Percentiles rank a stretch among this genome's conserved stretches.
phyloP scores from a whole-genome alignment of 306 rosid genomes.

The Trichosanthes cucumerina region DNA sequence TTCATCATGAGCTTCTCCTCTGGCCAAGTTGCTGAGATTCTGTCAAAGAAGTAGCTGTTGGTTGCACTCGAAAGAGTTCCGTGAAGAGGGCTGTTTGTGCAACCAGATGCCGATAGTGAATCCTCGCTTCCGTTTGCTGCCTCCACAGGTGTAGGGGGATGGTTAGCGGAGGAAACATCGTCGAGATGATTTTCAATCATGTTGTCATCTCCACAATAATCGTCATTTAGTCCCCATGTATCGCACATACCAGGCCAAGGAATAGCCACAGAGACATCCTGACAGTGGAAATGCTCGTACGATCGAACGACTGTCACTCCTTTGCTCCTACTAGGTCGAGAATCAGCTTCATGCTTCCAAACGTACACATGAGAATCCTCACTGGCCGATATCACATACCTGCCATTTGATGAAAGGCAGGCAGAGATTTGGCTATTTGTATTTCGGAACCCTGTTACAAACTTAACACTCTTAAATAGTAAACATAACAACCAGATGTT shows the following conservation, averaged over 20 bases:
- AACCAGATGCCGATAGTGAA: conserved; percentile 39
- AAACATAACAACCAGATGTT: not conserved
- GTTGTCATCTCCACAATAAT: conserved; percentile 28
- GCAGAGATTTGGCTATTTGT: conserved; percentile 83
- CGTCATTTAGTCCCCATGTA: conserved; percentile 49
- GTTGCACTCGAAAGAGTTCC: conserved; percentile 80
- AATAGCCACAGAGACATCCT: conserved; percentile 75
- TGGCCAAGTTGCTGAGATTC: conserved; percentile 92
- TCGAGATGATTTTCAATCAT: conserved; percentile 42
- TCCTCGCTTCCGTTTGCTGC: conserved; percentile 40
- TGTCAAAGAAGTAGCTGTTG: conserved; percentile 75
- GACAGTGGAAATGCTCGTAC: conserved; percentile 89
- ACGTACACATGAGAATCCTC: conserved; percentile 89
- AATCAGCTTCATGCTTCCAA: conserved; percentile 91
- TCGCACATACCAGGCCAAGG: conserved; percentile 91
- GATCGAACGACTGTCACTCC: conserved; percentile 57
- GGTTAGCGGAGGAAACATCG: conserved; percentile 56
- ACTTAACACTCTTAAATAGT: not conserved
- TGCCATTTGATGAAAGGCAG: conserved; percentile 68
- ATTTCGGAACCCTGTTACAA: conserved; percentile 74
- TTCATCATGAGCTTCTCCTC: conserved; percentile 70
- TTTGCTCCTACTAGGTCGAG: conserved; percentile 78
- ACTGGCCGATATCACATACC: conserved; percentile 77
- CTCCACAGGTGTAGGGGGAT: conserved; percentile 96
- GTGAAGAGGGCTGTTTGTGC: conserved; percentile 54